Percentiles rank a stretch among this genome's conserved stretches.
Conservation (phyloP, 2,329 filamentous ascomycete species). For the Clarireedia paspali region DNA sequence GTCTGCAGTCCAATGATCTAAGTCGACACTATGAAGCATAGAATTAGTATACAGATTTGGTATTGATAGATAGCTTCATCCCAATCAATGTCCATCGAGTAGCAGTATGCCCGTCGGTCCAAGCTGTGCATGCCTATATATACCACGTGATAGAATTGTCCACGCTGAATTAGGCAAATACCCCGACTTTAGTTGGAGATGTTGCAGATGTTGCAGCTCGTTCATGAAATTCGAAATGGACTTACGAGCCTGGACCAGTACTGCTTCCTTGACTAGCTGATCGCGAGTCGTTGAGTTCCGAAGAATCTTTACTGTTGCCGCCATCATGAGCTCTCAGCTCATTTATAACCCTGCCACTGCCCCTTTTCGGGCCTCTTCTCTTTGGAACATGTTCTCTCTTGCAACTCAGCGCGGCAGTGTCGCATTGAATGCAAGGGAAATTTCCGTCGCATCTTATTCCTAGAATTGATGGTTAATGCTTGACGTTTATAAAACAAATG, state of each 20-base stretch:
- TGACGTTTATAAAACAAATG: background rate
- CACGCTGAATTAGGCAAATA: no score
- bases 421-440: conserved; percentile 53
- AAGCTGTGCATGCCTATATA: background rate
- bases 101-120: background rate
- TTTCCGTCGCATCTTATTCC: conserved; percentile 40
- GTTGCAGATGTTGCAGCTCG: no score
- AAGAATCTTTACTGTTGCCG: conserved; percentile 29
- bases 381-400: conserved; percentile 58
- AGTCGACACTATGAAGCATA: conserved; percentile 10
- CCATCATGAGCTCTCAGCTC: conserved; percentile 46
- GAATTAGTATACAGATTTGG: background rate
- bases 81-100: no score
- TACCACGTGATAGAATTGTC: no score
- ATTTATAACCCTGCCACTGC: conserved; percentile 54
- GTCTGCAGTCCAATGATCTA: conserved; percentile 23
- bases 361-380: conserved; percentile 56
- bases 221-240: no score
- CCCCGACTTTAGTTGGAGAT: no score
- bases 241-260: conserved; percentile 19
- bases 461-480: conserved; percentile 16
- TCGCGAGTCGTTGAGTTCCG: conserved; percentile 25
- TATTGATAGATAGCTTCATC: background rate
- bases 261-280: conserved; percentile 13
- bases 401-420: conserved; percentile 50